Conservation (phyloP, 306 rosid species). For the Potentilla sterilis region DNA sequence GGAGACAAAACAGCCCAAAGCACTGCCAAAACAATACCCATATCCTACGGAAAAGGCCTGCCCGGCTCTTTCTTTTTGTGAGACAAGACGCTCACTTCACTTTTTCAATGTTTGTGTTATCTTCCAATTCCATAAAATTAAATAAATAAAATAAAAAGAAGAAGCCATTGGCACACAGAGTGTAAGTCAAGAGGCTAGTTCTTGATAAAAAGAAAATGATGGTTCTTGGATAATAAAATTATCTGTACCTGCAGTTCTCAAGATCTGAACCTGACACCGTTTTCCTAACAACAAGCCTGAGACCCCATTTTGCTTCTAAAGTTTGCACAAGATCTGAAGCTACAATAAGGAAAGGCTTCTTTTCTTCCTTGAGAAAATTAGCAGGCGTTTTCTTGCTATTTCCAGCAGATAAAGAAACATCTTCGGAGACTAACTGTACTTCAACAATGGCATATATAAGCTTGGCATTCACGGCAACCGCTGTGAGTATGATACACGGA, state of each 20-base stretch:
- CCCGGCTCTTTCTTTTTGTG: background rate
- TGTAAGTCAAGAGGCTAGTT: background rate
- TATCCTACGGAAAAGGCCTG: background rate
- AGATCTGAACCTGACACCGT: constrained; percentile 72
- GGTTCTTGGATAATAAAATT: constrained; percentile 2
- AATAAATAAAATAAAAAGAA: no score
- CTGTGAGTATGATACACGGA: constrained; percentile 39
- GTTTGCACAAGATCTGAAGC: constrained; percentile 88
- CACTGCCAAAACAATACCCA: background rate
- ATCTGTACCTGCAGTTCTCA: constrained; percentile 78
- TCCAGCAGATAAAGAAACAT: constrained; percentile 46
- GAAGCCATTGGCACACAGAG: background rate
- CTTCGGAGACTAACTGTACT: constrained; percentile 48
- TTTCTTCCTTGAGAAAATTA: constrained; percentile 69
- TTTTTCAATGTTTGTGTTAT: background rate
- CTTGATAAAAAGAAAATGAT: background rate
- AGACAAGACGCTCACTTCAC: background rate
- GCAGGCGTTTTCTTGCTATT: constrained; percentile 58
- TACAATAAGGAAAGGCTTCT: constrained; percentile 68
- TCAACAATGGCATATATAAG: constrained; percentile 91
- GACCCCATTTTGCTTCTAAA: constrained; percentile 86
- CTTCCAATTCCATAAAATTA: background rate
- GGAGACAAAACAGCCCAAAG: background rate
- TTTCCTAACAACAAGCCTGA: constrained; percentile 64
- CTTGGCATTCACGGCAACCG: constrained; percentile 92